Percentiles rank a stretch among this genome's conserved stretches.
Evolutionary conservation across 257 asterid genomes (phyloP).

Genomic region (Jasminum sambac): DNA sequence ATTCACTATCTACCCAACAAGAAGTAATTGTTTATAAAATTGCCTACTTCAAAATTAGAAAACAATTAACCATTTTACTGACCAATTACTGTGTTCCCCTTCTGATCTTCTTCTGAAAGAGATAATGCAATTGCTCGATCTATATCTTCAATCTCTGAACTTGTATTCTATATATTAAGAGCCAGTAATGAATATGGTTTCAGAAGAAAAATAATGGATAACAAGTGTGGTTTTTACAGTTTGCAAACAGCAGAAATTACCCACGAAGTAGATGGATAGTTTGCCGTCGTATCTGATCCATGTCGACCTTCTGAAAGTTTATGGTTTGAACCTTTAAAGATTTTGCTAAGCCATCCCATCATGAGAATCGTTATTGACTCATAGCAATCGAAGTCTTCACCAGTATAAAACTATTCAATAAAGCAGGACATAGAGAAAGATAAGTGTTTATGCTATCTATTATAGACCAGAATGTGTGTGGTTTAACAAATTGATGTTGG

Average conservation of each 20-base stretch:
- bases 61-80: constrained; percentile 24
- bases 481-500: neutral
- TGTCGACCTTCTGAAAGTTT: constrained; percentile 61
- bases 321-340: constrained; percentile 63
- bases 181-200: neutral
- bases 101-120: constrained; percentile 70
- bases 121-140: constrained; percentile 85
- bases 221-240: neutral
- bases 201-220: neutral
- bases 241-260: constrained; percentile 32
- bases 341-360: constrained; percentile 91
- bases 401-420: constrained; percentile 30
- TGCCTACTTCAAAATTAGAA: neutral
- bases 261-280: constrained; percentile 62
- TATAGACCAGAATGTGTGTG: constrained; percentile 1
- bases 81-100: constrained; percentile 54
- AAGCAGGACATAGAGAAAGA: neutral
- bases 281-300: constrained; percentile 45
- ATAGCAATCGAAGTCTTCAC: constrained; percentile 36
- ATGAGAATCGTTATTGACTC: constrained; percentile 30
- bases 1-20: constrained; percentile 47
- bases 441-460: constrained; percentile 2
- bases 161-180: constrained; percentile 47
- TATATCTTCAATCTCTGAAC: constrained; percentile 67
- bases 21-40: constrained; percentile 11